Base-by-base conservation (phyloP, 2,329 filamentous ascomycete genomes). In the Periconia digitata region DNA sequence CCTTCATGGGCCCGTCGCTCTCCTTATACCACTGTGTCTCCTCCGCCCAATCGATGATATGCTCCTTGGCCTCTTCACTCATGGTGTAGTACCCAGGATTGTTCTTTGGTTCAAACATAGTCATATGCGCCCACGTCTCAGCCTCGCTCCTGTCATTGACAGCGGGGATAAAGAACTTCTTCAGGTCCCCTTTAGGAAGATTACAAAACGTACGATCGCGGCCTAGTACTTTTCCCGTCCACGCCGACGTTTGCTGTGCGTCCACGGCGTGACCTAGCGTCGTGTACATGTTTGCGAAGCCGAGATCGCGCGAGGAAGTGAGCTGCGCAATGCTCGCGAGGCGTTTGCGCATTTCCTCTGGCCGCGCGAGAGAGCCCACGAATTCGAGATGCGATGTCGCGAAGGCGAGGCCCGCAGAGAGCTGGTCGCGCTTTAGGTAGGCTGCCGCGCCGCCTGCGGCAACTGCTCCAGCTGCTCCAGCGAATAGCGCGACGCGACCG, bases 381-480 rank as follows among this genome's bases (percentile, higher is more conserved):
- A 97, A 99, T 70, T 94, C 89, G 21, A 99, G 83, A 72, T 99
- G 94, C 29, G 89, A 94, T 15, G 87, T 84, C 13, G 89, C 89
- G 91, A 92, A 97, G 8, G 78, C 78, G 75, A 86, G 86, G 7
- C 92, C 88, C 50, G 86, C 80, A 2, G 81, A 83, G 52, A 97
- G 83, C 54, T 90, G 85, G 24, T 95, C 89, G 46, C 90, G 84
- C 61, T 94, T 91, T 61, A 88, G 78, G 75, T 95, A 97, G 10
- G 92, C 88, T 7, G 91, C 91, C 0, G 89, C 89, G 0, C 88
- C 87, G 7, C 89, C 90, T 0, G 88, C 92, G 0, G 92, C 85
- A 0, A 92, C 85, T 0, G 88, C 88, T 0, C 89, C 91, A 0
- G 82, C 83, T 0, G 89, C 92, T 0, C 91, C 92, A 0, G 90